A percentile compares a stretch with the other conserved stretches of the same genome.
Conservation (phyloP, 306 rosid genomes). For the Crotalaria pallida region DNA sequence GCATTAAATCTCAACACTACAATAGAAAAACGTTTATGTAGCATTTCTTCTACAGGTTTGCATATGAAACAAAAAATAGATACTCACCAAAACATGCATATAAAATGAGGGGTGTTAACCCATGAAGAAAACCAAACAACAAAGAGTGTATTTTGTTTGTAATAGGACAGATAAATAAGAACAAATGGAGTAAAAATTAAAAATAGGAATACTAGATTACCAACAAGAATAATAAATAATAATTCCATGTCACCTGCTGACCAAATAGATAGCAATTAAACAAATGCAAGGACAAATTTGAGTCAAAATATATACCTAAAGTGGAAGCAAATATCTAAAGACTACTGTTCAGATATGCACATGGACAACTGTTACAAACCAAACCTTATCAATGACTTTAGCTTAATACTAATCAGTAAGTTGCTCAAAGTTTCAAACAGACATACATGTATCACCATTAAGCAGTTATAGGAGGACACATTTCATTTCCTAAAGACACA, state of each 20-base stretch:
- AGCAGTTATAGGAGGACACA: neutral
- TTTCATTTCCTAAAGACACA: slow-evolving; percentile 3
- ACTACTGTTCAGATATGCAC: neutral
- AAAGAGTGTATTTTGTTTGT: no score
- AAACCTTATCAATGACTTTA: neutral
- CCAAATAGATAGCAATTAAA: neutral
- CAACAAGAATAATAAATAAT: neutral
- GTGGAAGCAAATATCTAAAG: neutral
- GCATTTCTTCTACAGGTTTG: no score
- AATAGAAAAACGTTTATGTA: no score
- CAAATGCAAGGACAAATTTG: neutral
- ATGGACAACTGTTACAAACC: neutral
- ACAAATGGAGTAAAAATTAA: no score
- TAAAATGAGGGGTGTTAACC: no score
- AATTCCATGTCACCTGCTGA: neutral
- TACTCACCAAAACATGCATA: no score
- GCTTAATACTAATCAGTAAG: neutral
- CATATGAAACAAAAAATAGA: no score
- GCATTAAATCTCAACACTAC: no score
- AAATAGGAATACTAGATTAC: neutral
- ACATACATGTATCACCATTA: neutral
- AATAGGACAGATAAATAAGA: no score
- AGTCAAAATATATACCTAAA: neutral
- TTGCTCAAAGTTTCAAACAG: neutral
- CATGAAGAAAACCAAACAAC: no score